Conservation (phyloP, 2,329 filamentous ascomycete genomes). For the Phialemonium atrogriseum region DNA sequence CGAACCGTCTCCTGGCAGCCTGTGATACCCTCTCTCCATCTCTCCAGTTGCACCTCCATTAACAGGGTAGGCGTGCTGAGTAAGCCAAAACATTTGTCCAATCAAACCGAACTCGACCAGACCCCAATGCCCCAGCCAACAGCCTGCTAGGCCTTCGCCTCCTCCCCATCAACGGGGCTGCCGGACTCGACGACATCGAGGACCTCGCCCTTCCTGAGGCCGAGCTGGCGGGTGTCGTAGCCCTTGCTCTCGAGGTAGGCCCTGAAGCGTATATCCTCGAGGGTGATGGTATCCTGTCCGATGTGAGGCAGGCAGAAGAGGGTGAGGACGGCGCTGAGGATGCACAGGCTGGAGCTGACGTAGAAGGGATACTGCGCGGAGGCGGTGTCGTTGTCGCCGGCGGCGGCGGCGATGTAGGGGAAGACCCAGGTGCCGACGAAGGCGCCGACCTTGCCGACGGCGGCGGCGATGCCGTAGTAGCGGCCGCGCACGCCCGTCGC, state of each 20-base stretch:
- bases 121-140: too few species aligned
- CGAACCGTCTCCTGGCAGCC: too few species aligned
- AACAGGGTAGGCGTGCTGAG: too few species aligned
- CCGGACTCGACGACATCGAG: slow-evolving; percentile 15
- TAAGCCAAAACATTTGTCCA: too few species aligned
- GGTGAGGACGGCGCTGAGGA: slow-evolving; percentile 61
- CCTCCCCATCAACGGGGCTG: slow-evolving; percentile 1
- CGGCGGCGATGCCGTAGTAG: slow-evolving; percentile 65
- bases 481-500: slow-evolving; percentile 81
- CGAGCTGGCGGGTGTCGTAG: slow-evolving; percentile 59
- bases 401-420: slow-evolving; percentile 59
- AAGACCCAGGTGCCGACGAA: slow-evolving; percentile 84
- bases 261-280: slow-evolving; percentile 70
- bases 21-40: too few species aligned
- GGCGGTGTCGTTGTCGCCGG: slow-evolving; percentile 41
- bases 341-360: slow-evolving; percentile 67
- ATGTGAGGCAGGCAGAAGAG: slow-evolving; percentile 67
- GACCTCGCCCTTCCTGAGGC: slow-evolving; percentile 28
- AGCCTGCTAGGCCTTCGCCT: slow-evolving; percentile 4
- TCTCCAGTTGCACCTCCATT: too few species aligned
- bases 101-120: too few species aligned
- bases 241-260: slow-evolving; percentile 64
- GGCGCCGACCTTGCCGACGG: slow-evolving; percentile 68
- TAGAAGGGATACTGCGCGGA: slow-evolving; percentile 83
- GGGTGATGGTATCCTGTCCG: slow-evolving; percentile 74